Evolutionary conservation across 352 stramenopile species (phyloP), one percentile per base, ranked within the genome.

Genomic region (Phytopythium aichiense): DNA sequence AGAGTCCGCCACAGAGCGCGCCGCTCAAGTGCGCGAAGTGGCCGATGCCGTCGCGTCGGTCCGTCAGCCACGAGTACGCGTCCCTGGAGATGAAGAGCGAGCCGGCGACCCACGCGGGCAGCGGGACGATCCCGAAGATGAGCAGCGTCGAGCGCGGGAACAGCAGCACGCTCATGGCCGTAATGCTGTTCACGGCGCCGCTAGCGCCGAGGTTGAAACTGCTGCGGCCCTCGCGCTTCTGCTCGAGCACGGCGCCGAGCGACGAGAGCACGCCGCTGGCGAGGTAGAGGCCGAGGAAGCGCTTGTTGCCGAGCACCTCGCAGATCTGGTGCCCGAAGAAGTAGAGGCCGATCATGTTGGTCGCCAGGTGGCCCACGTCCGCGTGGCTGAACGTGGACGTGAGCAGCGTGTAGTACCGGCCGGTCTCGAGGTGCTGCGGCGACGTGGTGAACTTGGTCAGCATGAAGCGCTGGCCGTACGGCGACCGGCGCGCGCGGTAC

Each of bases 111-210:
- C 84, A 94, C 46, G 82, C 84, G 2, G 86, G 86, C 60, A 94
- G 74, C 8, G 86, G 84, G 11, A 94, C 23, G 35, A 92, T 79
- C 33, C 79, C 79, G 53, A 94, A 93, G 61, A 94, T 81, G 30
- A 88, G 66, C 55, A 92, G 65, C 52, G 81, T 94, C 33, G 72
- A 77, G 58, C 86, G 80, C 49, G 86, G 86, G 58, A 80, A 89
- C 3, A 90, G 56, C 54, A 91, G 64, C 30, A 91, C 83, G 59
- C 69, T 90, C 57, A 92, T 70, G 31, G 83, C 74, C 45, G 80
- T 92, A 60, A 94, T 87, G 30, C 76, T 80, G 67, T 92, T 94
- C 23, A 94, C 81, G 4, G 81, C 83, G n/a, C 81, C 81, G 56
- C 80, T 92, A 1, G 83, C 83, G 11, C 86, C 86, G 25, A 92